Evolutionary conservation across 176 grass and related monocot genomes (phyloP), one percentile per base, ranked within the genome.

Genomic region (Carex scoparia): DNA sequence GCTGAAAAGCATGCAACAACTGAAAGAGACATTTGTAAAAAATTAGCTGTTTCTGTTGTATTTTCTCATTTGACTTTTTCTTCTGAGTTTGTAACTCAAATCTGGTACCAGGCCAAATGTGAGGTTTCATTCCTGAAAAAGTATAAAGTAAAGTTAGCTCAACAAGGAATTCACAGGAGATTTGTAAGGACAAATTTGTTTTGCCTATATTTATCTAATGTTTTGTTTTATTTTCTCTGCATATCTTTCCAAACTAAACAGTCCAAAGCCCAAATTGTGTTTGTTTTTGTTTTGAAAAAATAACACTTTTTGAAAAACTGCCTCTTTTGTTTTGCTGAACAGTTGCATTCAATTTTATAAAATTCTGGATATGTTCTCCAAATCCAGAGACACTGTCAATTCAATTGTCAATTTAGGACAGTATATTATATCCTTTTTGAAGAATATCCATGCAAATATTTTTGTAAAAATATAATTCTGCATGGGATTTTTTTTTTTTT

Each of bases 371-470:
- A 15, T 40, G 33, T 70, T 70, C 35, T 42, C 37, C 67, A 16
- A 42, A 70, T 40, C 37, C 67, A 10, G 35, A 70, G 30, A 66
- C 16, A 10, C 5, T 49, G 18, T 73, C 42, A 49, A 44, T 44
- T 74, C 70, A 74, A 54, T 79, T 79, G 6, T 79, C 51, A 79
- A 30, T 32, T 58, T 79, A 10, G 30, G 35, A 32, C 53, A 58
- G 14, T 79, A 79, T 58, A 15, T 77, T 55, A 56, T 13, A 58
- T 37, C 8, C 0, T 57, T 51, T 77, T 74, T 55, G 0, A 13
- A 33, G n/a, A n/a, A 88, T 83, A 19, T 82, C 33, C 54, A 38
- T 54, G 42, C 71, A 68, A 67, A 31, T 73, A 38, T 89, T 70
- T 49, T 10, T 5, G 30, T 33, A 69, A 14, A 85, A 35, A 30